Base-by-base conservation (phyloP, 2,329 filamentous ascomycete species). In the Ophiobolus disseminans region DNA sequence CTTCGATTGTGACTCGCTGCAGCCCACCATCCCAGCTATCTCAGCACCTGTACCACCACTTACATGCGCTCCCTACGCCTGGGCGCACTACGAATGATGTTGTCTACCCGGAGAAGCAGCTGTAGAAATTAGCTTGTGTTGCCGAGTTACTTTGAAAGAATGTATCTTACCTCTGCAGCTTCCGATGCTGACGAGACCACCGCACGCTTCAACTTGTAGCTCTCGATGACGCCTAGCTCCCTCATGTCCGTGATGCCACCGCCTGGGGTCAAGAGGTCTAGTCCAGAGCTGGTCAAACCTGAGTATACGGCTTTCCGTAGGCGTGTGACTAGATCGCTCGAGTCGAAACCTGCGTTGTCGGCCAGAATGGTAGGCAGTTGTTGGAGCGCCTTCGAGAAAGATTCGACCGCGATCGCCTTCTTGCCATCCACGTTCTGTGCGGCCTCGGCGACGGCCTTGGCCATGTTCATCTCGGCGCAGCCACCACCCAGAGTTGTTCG, bases 381-480 rank as follows among this genome's bases (percentile, higher is more conserved):
- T 67, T 92, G 86, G 51, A 99, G 82, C 22, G 94, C 94, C 48
- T 87, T 82, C 19, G 93, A 90, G 71, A 97, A 99, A 4, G 90
- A 85, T 56, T 92, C 87, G 16, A 97, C 93, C 2, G 94, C 94
- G 67, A 97, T 82, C 63, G 96, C 92, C 76, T 94, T 93, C 86
- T 99, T 99, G 73, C 94, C 94, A 62, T 94, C 91, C 6, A 96
- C 89, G 66, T 96, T 93, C 54, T 95, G 92, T 17, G 92, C 92
- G 4, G 91, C 91, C 53, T 89, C 89, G 71, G 97, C 93, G 17
- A 99, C 94, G 6, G 94, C 94, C 82, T 97, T 96, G 58, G 93
- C 90, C 94, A 99, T 99, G 62, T 96, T 80, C 93, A 97, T 97
- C 83, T 99, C 94, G 4, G 93, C 92, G 70, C 91, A 97, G 21